Evolutionary conservation across 805 yeast species (phyloP), one percentile per base, ranked within the genome.

Genomic region (Ogataea polymorpha): DNA sequence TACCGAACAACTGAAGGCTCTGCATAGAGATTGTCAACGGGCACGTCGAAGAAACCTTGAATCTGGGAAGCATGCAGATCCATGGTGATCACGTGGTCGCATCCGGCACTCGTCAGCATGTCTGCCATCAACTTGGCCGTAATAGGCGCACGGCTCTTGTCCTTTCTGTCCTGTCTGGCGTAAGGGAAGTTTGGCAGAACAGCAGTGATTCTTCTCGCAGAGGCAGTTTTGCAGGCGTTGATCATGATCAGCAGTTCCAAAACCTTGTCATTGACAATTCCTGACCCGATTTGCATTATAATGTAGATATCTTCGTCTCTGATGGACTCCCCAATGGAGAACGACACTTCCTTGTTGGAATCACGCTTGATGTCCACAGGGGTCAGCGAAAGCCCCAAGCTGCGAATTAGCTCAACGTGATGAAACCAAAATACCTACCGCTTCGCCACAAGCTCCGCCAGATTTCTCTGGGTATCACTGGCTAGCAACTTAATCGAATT

Each of bases 111-210:
- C 21, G 85, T 80, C 41, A 86, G 65, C 79, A 86, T 74, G 56
- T 86, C 85, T 14, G 95, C 93, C 76, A 86, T 80, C 49, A 86
- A 71, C 62, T 86, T 86, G 32, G 93, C 93, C 12, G 93, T 84
- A 50, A 86, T 83, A 39, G 91, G 91, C 13, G 93, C 93, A 62
- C 95, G 74, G 39, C 85, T 77, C 59, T 86, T 86, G 60, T 86
- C 95, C 65, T 86, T 86, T 61, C 87, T 74, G 61, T 86, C 95
- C 62, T 86, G 95, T 68, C 95, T 77, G n/a, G 93, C 93, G 53
- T 86, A 86, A 9, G 90, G 90, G 63, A 83, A 86, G 59, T 80
- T 84, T 39, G 95, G 93, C 49, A 86, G 74, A 13, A 86, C 86
- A 6, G 86, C 93, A 2, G 91, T 84, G 59, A 86, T 82, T 59